Conservation (phyloP, 495 filamentous ascomycete genomes). For the Chlorociboria aeruginascens region DNA sequence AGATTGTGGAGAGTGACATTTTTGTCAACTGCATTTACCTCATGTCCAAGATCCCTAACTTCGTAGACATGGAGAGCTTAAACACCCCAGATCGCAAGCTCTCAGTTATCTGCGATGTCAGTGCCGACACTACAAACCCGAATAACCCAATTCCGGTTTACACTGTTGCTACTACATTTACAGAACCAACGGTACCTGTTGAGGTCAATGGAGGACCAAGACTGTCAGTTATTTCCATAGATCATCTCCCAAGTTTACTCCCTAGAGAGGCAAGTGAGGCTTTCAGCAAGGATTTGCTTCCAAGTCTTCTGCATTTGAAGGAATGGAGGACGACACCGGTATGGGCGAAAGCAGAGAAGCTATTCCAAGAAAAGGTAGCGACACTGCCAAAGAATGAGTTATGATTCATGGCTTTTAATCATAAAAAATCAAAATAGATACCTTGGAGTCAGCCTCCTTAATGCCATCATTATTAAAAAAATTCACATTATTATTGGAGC, state of each 20-base stretch:
- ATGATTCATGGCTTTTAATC: background rate
- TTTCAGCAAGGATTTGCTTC: conserved; percentile 70
- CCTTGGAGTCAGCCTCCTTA: too few species aligned
- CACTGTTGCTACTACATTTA: conserved; percentile 68
- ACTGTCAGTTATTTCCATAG: conserved; percentile 73
- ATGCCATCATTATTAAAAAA: too few species aligned
- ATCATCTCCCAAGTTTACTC: conserved; percentile 80
- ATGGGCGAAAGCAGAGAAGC: conserved; percentile 71
- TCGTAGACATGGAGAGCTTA: conserved; percentile 61
- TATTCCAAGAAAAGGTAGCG: conserved; percentile 76
- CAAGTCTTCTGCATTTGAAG: conserved; percentile 67
- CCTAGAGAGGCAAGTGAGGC: conserved; percentile 81
- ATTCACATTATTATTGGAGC: too few species aligned
- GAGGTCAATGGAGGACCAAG: conserved; percentile 41
- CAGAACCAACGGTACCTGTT: conserved; percentile 70
- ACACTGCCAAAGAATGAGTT: conserved; percentile 41
- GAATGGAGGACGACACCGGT: conserved; percentile 59
- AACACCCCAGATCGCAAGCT: conserved; percentile 57
- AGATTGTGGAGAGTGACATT: conserved; percentile 70
- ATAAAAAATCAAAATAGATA: too few species aligned
- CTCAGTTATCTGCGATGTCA: conserved; percentile 81
- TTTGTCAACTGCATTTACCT: conserved; percentile 95
- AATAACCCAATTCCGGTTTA: conserved; percentile 80
- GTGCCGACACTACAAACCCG: conserved; percentile 63
- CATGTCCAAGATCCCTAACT: conserved; percentile 51